These are phyloP conservation scores for Pelomyxa schiedti DNA, from an alignment of 78 protist genomes.

Conservation along the genomic window DNA sequence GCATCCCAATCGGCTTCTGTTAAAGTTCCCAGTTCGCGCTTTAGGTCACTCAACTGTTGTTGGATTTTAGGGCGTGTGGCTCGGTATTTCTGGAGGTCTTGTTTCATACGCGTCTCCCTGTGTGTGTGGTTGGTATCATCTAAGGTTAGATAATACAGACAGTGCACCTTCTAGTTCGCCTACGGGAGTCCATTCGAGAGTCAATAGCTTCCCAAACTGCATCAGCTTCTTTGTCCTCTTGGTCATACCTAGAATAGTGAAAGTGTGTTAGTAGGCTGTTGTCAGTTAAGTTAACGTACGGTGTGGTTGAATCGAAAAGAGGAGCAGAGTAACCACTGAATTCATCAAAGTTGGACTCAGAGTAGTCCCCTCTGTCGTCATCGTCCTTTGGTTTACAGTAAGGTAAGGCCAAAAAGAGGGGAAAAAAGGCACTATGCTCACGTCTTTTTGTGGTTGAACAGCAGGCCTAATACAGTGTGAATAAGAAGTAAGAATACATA, in stretches of 20 bases:
- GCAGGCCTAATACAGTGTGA: too few species aligned
- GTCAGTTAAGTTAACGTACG: too few species aligned
- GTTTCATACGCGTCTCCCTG: neutral
- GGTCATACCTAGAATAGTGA: too few species aligned
- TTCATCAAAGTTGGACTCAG: conserved; percentile 69
- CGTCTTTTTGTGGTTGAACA: too few species aligned
- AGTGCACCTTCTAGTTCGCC: conserved; percentile 47
- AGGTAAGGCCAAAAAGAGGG: too few species aligned
- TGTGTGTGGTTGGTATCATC: too few species aligned
- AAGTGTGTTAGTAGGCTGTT: too few species aligned
- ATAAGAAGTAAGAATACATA: too few species aligned
- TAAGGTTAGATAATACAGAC: too few species aligned
- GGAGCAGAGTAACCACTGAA: conserved; percentile 65
- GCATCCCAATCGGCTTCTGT: conserved; percentile 46
- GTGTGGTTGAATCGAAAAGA: conserved; percentile 23
- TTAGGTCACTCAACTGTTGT: conserved; percentile 68
- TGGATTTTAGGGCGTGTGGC: conserved; percentile 58
- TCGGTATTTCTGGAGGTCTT: conserved; percentile 16
- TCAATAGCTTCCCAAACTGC: conserved; percentile 52
- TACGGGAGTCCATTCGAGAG: conserved; percentile 49
- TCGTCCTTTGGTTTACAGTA: too few species aligned
- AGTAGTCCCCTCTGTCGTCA: conserved; percentile 7
- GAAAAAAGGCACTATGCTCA: too few species aligned
- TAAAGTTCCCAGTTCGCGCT: conserved; percentile 29
- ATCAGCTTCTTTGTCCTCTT: conserved; percentile 78